Evolutionary conservation across 1,139 yeast species (phyloP).

Genomic region (Candida sp.): DNA sequence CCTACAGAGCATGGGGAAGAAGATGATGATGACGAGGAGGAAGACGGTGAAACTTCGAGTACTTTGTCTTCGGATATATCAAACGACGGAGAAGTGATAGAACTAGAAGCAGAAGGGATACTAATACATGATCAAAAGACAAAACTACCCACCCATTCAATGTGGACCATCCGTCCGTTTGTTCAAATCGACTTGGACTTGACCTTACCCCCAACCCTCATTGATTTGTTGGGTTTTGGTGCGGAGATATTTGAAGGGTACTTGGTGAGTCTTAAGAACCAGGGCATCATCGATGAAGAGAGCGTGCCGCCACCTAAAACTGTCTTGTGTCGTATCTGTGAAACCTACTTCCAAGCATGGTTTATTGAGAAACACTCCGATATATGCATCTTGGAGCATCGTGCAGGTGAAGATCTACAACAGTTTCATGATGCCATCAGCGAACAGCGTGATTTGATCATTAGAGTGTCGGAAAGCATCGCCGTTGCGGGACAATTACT

Average conservation of each 20-base stretch:
- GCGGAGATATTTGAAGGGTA: constrained; percentile 83
- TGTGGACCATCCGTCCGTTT: constrained; percentile 93
- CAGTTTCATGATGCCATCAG: constrained; percentile 74
- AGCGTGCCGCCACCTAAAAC: constrained; percentile 77
- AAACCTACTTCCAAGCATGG: constrained; percentile 93
- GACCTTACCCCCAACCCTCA: constrained; percentile 68
- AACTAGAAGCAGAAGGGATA: constrained; percentile 96
- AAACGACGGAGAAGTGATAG: constrained; percentile 64
- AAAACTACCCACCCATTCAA: constrained; percentile 76
- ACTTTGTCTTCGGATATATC: constrained; percentile 40
- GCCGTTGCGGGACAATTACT: constrained; percentile 16
- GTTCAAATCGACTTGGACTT: constrained; percentile 64
- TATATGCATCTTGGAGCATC: constrained; percentile 84
- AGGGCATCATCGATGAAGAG: constrained; percentile 63
- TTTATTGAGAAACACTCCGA: constrained; percentile 94
- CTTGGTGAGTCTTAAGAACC: constrained; percentile 62
- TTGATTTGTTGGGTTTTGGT: constrained; percentile 85
- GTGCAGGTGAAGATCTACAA: constrained; percentile 81
- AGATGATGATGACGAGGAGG: constrained; percentile 6
- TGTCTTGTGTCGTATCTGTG: constrained; percentile 92
- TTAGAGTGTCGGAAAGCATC: constrained; percentile 46
- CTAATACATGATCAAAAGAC: constrained; percentile 68
- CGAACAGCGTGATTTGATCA: constrained; percentile 69
- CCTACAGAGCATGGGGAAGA: constrained; percentile 10
- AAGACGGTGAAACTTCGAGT: constrained; percentile 18